Evolutionary conservation across 306 rosid genomes (phyloP), one percentile per base, ranked within the genome.

Genomic region (Cicer yamashitae): DNA sequence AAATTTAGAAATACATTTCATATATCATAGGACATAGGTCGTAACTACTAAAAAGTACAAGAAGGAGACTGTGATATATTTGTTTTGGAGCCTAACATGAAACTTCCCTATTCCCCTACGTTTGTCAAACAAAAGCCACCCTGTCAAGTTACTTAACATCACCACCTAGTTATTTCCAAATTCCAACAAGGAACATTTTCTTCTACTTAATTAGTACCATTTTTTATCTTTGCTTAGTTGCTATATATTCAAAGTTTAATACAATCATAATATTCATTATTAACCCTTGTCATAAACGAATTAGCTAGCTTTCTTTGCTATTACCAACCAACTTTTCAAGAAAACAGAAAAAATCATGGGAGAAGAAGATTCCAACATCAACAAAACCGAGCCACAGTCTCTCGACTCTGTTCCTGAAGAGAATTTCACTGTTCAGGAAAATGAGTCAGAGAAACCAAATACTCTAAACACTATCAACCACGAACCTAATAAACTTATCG

Each of bases 271-370:
- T 47, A 67, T 58, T 65, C 77, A 44, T 41, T 15, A 44, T 41
- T 15, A 1, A 38, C 46, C 22, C 11, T 56, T 56, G 40, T 58
- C 40, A 25, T 22, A 10, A 30, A 30, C 34, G 5, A 3, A 30
- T 30, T 30, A 30, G 34, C 5, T 30, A 14, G 15, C 50, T 46
- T 45, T 67, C 46, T 34, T 61, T 70, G 51, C 20, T 67, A 45
- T 78, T 48, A 4, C 17, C 8, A 5, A 7, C 60, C 75, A 61
- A 40, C 39, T 50, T 18, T 46, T 6, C n/a, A 8, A 64, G 6
- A 64, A 2, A 6, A 63, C 30, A 14, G 1, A 68, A 7, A 62
- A 74, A 79, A 77, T 48, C 46, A 92, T 90, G 98, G 92, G 48
- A 11, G 94, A 79, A 34, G 86, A 89, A 40, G 84, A 51, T 50